phyloP scores from a whole-genome alignment of 73 alveolate species.

The Paramecium sonneborni region DNA sequence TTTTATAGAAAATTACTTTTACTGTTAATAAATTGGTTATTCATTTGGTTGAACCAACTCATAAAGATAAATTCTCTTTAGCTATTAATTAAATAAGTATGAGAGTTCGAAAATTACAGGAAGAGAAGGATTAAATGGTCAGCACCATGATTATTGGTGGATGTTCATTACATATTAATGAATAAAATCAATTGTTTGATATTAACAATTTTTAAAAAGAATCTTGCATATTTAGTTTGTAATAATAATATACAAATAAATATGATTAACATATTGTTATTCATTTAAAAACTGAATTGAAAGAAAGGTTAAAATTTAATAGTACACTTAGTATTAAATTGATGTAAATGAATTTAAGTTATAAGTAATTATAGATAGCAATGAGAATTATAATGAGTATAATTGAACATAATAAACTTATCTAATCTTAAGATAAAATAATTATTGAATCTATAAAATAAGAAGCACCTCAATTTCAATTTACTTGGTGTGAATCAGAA shows the following conservation, averaged over 20 bases:
- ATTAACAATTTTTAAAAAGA: background rate
- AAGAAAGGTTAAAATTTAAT: conserved; percentile 26
- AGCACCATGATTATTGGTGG: conserved; percentile 27
- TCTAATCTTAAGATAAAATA: background rate
- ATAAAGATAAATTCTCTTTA: background rate
- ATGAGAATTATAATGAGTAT: background rate
- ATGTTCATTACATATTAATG: background rate
- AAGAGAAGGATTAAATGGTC: conserved; percentile 12
- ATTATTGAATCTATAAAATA: background rate
- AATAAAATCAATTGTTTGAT: background rate
- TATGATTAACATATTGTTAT: conserved; percentile 38
- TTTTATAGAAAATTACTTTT: conserved; percentile 1
- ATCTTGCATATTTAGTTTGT: conserved; percentile 19
- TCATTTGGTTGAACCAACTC: background rate
- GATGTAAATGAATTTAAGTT: background rate
- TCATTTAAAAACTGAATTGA: background rate
- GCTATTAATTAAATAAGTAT: background rate
- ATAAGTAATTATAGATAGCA: background rate
- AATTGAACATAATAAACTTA: background rate
- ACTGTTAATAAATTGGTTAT: background rate
- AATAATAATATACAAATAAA: background rate
- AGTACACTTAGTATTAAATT: background rate
- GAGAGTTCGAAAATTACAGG: conserved; percentile 15
- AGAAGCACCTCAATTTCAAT: background rate
- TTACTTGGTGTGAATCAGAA: conserved; percentile 9